Percentiles rank a stretch among this genome's conserved stretches.
phyloP scores from a whole-genome alignment of 2,329 filamentous ascomycete species.

The Xylariales sp. region DNA sequence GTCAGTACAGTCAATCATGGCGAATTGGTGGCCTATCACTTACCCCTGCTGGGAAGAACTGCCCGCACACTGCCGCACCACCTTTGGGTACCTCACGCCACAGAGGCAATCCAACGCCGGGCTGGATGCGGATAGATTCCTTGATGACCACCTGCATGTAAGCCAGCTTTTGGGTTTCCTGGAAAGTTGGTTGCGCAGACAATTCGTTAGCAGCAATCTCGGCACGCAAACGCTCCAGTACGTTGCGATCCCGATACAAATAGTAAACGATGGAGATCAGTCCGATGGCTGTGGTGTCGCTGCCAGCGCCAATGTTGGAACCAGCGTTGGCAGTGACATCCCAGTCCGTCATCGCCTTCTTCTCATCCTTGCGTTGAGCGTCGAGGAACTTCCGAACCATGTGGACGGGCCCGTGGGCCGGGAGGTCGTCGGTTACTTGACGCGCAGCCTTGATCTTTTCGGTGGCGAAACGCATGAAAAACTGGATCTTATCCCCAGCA shows the following conservation, averaged over 20 bases:
- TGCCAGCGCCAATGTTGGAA: background rate
- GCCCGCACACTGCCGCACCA: constrained; percentile 34
- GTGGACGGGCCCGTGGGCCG: background rate
- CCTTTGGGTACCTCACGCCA: constrained; percentile 40
- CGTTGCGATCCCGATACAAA: constrained; percentile 19
- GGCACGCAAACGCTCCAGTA: constrained; percentile 27
- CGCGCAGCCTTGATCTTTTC: background rate
- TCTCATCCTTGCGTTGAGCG: background rate
- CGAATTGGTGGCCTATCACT: constrained; percentile 4
- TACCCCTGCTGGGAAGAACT: constrained; percentile 25
- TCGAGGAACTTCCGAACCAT: background rate
- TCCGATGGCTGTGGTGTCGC: background rate
- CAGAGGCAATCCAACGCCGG: constrained; percentile 42
- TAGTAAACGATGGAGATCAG: constrained; percentile 21
- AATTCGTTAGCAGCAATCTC: constrained; percentile 29
- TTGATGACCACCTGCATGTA: constrained; percentile 51
- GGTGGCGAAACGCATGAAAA: background rate
- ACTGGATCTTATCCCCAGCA: too few relatives aligned
- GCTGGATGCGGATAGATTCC: constrained; percentile 48
- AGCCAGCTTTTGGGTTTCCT: constrained; percentile 34
- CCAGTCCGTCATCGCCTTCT: background rate
- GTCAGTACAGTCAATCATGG: background rate
- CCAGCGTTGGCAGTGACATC: background rate
- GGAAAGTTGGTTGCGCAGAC: constrained; percentile 20
- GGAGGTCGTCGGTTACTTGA: background rate